phyloP scores from a whole-genome alignment of 2,329 filamentous ascomycete genomes.

The Pseudocercospora musae region DNA sequence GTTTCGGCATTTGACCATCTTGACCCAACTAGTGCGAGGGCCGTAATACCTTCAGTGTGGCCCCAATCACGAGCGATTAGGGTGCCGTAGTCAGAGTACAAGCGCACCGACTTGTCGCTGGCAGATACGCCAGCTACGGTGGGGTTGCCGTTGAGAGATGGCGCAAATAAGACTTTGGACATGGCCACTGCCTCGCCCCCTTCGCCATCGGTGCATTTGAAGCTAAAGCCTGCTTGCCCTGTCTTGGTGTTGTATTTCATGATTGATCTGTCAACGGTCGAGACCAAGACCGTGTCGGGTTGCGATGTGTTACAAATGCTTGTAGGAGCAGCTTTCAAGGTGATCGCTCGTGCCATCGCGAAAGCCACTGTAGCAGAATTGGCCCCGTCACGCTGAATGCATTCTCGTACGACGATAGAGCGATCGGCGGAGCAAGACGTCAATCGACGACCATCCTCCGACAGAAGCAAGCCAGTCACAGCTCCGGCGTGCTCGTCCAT shows the following conservation, averaged over 20 bases:
- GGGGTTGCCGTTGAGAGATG: slow-evolving; percentile 57
- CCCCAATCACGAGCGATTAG: slow-evolving; percentile 90
- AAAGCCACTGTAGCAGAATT: slow-evolving; percentile 65
- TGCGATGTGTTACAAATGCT: slow-evolving; percentile 74
- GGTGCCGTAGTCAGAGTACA: slow-evolving; percentile 78
- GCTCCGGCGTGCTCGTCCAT: slow-evolving; percentile 87
- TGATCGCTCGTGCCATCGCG: slow-evolving; percentile 71
- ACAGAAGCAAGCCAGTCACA: slow-evolving; percentile 74
- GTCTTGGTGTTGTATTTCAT: slow-evolving; percentile 54
- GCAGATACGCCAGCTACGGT: slow-evolving; percentile 85
- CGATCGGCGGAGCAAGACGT: slow-evolving; percentile 87
- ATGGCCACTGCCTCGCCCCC: slow-evolving; percentile 78
- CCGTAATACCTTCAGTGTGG: slow-evolving; percentile 90
- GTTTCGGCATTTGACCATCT: slow-evolving; percentile 39
- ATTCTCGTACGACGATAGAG: slow-evolving; percentile 77
- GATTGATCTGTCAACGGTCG: slow-evolving; percentile 61
- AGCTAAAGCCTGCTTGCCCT: slow-evolving; percentile 67
- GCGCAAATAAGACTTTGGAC: slow-evolving; percentile 66
- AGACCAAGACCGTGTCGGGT: slow-evolving; percentile 54
- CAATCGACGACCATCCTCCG: slow-evolving; percentile 62
- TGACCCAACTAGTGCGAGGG: slow-evolving; percentile 63
- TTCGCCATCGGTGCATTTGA: slow-evolving; percentile 79
- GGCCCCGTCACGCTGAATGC: slow-evolving; percentile 65
- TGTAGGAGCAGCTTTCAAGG: slow-evolving; percentile 79
- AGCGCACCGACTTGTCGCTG: slow-evolving; percentile 88